A percentile compares a stretch with the other conserved stretches of the same genome.
Conservation (phyloP, 163 green algal species). For the Chlamydomonas reinhardtii region DNA sequence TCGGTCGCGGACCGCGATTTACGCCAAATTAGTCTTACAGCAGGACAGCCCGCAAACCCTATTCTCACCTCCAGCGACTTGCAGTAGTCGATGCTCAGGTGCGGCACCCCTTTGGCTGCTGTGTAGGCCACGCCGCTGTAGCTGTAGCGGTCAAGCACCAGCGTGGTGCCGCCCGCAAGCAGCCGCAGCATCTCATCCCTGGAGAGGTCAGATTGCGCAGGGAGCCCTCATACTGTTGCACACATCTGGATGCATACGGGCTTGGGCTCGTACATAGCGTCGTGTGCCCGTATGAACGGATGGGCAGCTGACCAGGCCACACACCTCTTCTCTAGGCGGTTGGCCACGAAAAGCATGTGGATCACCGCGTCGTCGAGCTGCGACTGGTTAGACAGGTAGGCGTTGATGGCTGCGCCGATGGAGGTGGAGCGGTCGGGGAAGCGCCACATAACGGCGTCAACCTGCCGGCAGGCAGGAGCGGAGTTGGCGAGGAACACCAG, state of each 20-base stretch:
- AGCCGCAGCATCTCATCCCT: conserved; percentile 75
- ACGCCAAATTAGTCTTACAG: too few relatives aligned
- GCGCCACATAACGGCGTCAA: conserved; percentile 84
- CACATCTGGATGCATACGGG: too few relatives aligned
- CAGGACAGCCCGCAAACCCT: too few relatives aligned
- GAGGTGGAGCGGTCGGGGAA: conserved; percentile 94
- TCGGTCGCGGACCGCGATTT: too few relatives aligned
- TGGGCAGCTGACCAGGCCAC: too few relatives aligned
- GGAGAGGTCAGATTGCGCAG: not conserved
- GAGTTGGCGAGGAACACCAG: not conserved
- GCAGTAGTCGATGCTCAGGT: conserved; percentile 15
- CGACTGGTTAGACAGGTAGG: conserved; percentile 83
- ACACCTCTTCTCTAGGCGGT: conserved; percentile 90
- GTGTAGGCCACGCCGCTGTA: conserved; percentile 96
- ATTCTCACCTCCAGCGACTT: not conserved
- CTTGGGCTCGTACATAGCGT: too few relatives aligned
- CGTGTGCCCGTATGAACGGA: too few relatives aligned
- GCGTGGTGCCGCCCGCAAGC: conserved; percentile 82
- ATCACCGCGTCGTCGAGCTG: conserved; percentile 88
- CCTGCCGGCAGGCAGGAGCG: conserved; percentile 51
- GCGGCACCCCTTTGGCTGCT: conserved; percentile 82
- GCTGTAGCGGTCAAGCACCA: conserved; percentile 96
- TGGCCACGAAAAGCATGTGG: conserved; percentile 96
- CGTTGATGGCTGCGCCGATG: conserved; percentile 91
- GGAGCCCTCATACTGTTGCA: too few relatives aligned